phyloP scores from a whole-genome alignment of 805 yeast species.

The Candida sithepensis region DNA sequence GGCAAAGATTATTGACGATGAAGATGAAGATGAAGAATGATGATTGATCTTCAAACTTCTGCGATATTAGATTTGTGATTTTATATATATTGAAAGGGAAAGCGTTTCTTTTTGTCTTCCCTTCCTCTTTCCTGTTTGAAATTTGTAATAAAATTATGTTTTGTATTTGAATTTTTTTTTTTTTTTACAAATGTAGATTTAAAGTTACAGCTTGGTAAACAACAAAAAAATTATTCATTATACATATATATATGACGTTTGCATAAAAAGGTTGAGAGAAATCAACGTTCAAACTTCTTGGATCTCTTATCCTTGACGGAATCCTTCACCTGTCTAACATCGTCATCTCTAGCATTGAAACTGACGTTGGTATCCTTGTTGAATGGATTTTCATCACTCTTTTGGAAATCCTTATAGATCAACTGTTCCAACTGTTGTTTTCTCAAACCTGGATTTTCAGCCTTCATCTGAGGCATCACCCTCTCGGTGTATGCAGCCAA shows the following conservation, averaged over 20 bases:
- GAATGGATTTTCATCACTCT: slow-evolving; percentile 78
- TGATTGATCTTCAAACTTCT: not conserved
- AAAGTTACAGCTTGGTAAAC: no score
- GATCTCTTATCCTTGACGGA: slow-evolving; percentile 28
- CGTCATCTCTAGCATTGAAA: slow-evolving; percentile 59
- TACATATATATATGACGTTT: not conserved
- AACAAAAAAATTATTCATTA: slow-evolving; percentile 1
- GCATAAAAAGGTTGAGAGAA: not conserved
- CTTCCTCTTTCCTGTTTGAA: not conserved
- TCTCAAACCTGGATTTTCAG: slow-evolving; percentile 78
- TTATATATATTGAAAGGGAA: not conserved
- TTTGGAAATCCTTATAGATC: slow-evolving; percentile 75
- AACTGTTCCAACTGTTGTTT: slow-evolving; percentile 74
- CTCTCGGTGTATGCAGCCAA: slow-evolving; percentile 65
- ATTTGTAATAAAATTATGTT: not conserved
- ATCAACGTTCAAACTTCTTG: slow-evolving; percentile 29
- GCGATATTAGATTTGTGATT: not conserved
- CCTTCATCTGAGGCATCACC: slow-evolving; percentile 66
- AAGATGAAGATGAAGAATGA: slow-evolving; percentile 18
- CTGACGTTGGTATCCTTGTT: slow-evolving; percentile 65
- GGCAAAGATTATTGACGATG: slow-evolving; percentile 19
- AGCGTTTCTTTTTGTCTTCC: not conserved
- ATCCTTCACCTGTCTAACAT: slow-evolving; percentile 37
- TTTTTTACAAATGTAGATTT: no score
- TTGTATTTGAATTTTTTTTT: not conserved